Evolutionary conservation across 495 filamentous ascomycete species (phyloP).

Genomic region (Penicillium steckii): DNA sequence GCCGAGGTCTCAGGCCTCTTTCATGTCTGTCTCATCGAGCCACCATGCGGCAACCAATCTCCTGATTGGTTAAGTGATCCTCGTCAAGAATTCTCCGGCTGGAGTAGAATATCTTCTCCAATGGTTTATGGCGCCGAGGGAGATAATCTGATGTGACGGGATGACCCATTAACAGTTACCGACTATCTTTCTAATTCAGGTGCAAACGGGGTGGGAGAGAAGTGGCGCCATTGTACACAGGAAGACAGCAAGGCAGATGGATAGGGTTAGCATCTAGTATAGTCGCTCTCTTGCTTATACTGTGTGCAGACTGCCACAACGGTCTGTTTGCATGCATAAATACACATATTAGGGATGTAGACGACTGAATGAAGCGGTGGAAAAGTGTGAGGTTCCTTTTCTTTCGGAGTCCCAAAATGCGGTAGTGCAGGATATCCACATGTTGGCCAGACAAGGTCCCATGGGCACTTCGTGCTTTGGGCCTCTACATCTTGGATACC

Average conservation of each 20-base stretch:
- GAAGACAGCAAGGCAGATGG: conserved; percentile 18
- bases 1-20: conserved; percentile 40
- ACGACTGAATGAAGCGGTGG: conserved; percentile 6
- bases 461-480: conserved; percentile 23
- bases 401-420: background rate
- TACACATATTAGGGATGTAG: no score
- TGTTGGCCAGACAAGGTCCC: conserved; percentile 30
- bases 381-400: conserved; percentile 33
- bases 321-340: conserved; percentile 33
- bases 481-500: conserved; percentile 31
- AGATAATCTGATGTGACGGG: background rate
- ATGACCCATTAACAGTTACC: background rate
- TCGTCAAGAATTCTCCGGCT: conserved; percentile 25
- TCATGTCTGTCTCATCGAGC: conserved; percentile 29
- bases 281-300: background rate
- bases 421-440: conserved; percentile 58
- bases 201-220: background rate
- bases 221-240: background rate
- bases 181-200: background rate
- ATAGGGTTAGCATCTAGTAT: conserved; percentile 8
- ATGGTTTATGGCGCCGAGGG: background rate
- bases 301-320: conserved; percentile 19
- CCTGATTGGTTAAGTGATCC: conserved; percentile 20
- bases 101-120: conserved; percentile 16
- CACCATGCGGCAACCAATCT: conserved; percentile 1